Conservation (phyloP, 768 basidiomycete genomes). For the Fomitopsis pulvina region DNA sequence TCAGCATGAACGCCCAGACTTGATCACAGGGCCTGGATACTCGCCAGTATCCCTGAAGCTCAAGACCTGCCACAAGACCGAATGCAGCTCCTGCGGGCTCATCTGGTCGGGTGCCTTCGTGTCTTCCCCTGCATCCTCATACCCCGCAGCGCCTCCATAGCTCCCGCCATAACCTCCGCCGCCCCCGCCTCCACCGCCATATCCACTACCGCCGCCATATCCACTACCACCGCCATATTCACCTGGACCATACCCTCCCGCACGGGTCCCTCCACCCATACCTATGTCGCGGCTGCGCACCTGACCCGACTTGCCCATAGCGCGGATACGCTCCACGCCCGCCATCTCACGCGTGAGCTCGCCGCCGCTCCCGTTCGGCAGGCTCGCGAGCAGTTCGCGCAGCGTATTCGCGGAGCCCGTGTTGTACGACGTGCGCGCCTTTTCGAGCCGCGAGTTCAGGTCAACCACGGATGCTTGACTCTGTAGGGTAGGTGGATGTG, state of each 20-base stretch:
- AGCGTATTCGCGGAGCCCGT: slow-evolving; percentile 39
- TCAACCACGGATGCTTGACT: slow-evolving; percentile 74
- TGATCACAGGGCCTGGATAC: no score
- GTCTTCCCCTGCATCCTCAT: slow-evolving; percentile 24
- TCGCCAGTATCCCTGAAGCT: slow-evolving; percentile 75
- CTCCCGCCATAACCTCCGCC: neutral
- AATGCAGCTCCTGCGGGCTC: slow-evolving; percentile 84
- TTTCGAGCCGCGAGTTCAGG: slow-evolving; percentile 70
- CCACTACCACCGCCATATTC: neutral
- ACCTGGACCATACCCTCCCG: no score
- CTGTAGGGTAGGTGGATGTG: neutral
- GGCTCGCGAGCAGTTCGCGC: slow-evolving; percentile 49
- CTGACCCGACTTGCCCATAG: slow-evolving; percentile 40
- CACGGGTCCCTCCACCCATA: neutral
- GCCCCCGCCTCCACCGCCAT: neutral
- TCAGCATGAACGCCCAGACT: slow-evolving; percentile 1
- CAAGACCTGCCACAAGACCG: slow-evolving; percentile 79
- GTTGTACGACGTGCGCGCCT: slow-evolving; percentile 51
- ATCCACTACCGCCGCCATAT: neutral
- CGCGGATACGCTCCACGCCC: slow-evolving; percentile 60
- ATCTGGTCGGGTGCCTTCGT: slow-evolving; percentile 74
- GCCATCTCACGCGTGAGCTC: slow-evolving; percentile 75
- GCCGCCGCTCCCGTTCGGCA: slow-evolving; percentile 42
- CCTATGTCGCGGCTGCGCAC: slow-evolving; percentile 18
- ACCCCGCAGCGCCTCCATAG: neutral